Percentiles rank a stretch among this genome's conserved stretches.
Conservation (phyloP, 768 basidiomycete genomes). For the Rhodotorula kratochvilovae region DNA sequence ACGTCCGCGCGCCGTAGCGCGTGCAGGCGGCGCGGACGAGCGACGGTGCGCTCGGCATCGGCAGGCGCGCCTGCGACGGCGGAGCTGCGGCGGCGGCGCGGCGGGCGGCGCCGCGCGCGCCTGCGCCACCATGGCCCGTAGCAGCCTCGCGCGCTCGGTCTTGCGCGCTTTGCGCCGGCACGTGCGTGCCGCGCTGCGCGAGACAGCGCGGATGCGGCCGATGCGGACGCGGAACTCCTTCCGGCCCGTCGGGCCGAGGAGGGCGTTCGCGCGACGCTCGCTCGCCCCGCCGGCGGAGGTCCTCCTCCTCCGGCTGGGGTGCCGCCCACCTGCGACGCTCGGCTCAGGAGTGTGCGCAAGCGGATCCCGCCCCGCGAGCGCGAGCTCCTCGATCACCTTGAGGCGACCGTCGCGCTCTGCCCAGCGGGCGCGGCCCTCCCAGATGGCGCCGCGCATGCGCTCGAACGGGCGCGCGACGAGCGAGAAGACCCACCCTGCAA, state of each 20-base stretch:
- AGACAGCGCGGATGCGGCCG: slow-evolving; percentile 5
- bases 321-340: background rate
- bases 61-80: background rate
- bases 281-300: slow-evolving; percentile 19
- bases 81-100: background rate
- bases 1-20: slow-evolving; percentile 22
- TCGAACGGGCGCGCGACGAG: slow-evolving; percentile 35
- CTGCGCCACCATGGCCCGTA: background rate
- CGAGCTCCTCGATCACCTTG: slow-evolving; percentile 12
- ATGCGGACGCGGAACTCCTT: slow-evolving; percentile 23
- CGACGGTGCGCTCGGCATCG: slow-evolving; percentile 10
- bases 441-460: slow-evolving; percentile 22
- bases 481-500: slow-evolving; percentile 28
- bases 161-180: background rate
- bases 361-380: background rate
- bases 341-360: background rate
- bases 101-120: background rate
- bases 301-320: background rate
- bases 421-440: slow-evolving; percentile 27
- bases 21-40: slow-evolving; percentile 15
- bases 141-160: background rate
- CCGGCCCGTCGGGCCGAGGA: slow-evolving; percentile 2
- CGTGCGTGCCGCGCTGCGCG: background rate
- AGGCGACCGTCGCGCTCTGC: slow-evolving; percentile 13
- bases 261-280: slow-evolving; percentile 6